These are phyloP conservation scores for Arabidopsis thaliana DNA, from an alignment of 345 rosid species.

Conservation along the genomic window DNA sequence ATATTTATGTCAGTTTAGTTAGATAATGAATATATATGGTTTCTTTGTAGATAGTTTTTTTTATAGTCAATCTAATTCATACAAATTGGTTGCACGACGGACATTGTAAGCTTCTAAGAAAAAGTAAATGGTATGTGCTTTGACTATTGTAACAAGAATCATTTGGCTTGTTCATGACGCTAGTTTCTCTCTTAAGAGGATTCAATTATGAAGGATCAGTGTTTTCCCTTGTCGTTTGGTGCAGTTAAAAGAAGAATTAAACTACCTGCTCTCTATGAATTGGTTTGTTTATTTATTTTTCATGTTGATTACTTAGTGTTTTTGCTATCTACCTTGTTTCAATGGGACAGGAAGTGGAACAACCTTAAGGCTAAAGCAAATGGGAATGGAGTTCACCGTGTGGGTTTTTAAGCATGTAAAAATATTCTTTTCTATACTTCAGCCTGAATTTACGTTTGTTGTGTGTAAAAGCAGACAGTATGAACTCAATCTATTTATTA, in stretches of 20 bases:
- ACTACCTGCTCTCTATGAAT: conserved; percentile 3
- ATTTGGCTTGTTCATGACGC: conserved; percentile 18
- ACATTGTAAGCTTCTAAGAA: conserved; percentile 3
- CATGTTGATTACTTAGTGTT: conserved; percentile 28
- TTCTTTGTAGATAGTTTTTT: conserved; percentile 2
- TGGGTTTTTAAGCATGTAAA: conserved; percentile 99
- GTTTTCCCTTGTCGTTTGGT: conserved; percentile 5
- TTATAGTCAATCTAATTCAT: not conserved
- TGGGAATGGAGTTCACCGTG: conserved; percentile 98
- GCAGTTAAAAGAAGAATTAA: conserved; percentile 25
- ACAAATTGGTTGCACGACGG: conserved; percentile 3
- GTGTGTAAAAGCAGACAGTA: conserved; percentile 14
- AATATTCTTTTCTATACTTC: conserved; percentile 21
- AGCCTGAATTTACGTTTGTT: conserved; percentile 31
- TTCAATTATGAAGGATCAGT: not conserved
- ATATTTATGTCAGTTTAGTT: conserved; percentile 19
- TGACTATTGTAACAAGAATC: conserved; percentile 19
- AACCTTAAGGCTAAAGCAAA: conserved; percentile 87
- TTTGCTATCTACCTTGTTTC: conserved; percentile 28
- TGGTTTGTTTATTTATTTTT: conserved; percentile 5
- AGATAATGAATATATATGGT: conserved; percentile 3
- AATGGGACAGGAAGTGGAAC: conserved; percentile 71
- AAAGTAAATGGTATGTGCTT: conserved; percentile 12
- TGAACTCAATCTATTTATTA: not conserved
- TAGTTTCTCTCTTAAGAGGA: conserved; percentile 9